Evolutionary conservation across 768 basidiomycete genomes (phyloP).

Genomic region (Suillus ampliporus): DNA sequence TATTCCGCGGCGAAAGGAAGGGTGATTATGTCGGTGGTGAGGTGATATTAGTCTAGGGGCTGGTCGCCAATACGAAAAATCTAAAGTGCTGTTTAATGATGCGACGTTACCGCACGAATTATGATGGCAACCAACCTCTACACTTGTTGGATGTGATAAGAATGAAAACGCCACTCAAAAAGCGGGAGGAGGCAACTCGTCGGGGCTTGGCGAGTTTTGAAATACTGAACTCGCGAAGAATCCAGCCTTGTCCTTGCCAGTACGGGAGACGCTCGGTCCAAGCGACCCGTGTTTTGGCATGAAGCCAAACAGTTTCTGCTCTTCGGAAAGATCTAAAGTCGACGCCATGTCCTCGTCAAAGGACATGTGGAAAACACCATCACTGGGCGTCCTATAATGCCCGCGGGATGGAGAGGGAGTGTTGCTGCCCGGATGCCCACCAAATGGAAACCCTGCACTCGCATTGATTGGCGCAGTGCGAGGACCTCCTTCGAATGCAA

Average conservation of each 20-base stretch:
- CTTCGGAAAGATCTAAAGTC: constrained; percentile 46
- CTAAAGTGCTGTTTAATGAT: constrained; percentile 34
- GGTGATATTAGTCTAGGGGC: constrained; percentile 45
- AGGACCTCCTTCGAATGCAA: constrained; percentile 46
- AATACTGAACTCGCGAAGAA: constrained; percentile 83
- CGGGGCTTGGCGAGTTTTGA: constrained; percentile 88
- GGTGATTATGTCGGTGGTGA: constrained; percentile 35
- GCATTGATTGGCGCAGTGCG: constrained; percentile 57
- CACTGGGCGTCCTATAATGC: constrained; percentile 70
- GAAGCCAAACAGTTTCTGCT: constrained; percentile 41
- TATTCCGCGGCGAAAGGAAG: constrained; percentile 28
- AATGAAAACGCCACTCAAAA: constrained; percentile 51
- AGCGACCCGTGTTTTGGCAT: constrained; percentile 35
- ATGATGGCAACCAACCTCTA: constrained; percentile 44
- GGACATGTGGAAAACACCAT: constrained; percentile 77
- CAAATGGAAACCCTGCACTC: constrained; percentile 47
- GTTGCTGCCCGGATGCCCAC: constrained; percentile 25
- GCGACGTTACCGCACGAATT: constrained; percentile 7
- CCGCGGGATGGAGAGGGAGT: constrained; percentile 48
- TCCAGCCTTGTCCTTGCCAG: constrained; percentile 43
- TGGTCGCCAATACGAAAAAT: constrained; percentile 43
- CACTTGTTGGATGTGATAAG: constrained; percentile 33
- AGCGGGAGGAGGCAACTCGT: constrained; percentile 74
- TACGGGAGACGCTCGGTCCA: constrained; percentile 31
- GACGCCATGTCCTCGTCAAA: constrained; percentile 67